Evolutionary conservation across 176 grass and related monocot genomes (phyloP).

Genomic region (Triticum turgidum): DNA sequence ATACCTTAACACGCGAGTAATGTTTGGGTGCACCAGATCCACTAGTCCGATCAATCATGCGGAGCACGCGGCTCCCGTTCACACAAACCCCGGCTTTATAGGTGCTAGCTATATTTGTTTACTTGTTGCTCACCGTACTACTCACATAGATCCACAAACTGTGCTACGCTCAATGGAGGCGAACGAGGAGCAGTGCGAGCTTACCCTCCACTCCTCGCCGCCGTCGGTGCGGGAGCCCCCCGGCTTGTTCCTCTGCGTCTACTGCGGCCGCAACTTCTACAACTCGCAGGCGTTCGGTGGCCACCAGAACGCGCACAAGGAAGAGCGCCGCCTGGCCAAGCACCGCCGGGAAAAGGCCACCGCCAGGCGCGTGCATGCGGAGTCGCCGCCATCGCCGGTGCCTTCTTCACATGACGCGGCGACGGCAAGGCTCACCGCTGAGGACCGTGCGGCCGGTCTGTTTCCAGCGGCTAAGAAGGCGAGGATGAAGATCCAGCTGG

Average conservation of each 20-base stretch:
- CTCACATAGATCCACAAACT: not conserved
- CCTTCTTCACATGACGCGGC: not conserved
- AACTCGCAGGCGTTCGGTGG: slow-evolving; percentile 92
- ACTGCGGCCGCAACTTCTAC: slow-evolving; percentile 49
- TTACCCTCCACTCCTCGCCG: slow-evolving; percentile 42
- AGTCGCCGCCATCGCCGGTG: not conserved
- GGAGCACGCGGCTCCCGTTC: not conserved
- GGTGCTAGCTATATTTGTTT: slow-evolving; percentile 5
- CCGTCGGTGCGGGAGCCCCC: slow-evolving; percentile 39
- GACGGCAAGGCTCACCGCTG: too few species aligned
- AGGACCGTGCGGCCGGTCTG: not conserved
- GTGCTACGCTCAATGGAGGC: slow-evolving; percentile 28
- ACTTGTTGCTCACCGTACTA: not conserved
- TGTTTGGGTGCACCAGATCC: too few species aligned
- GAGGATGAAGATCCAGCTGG: not conserved
- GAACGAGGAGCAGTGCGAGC: slow-evolving; percentile 20
- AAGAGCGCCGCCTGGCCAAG: slow-evolving; percentile 71
- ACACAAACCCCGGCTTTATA: not conserved
- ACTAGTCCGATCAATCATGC: not conserved
- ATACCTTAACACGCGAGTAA: too few species aligned
- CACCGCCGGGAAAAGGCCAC: slow-evolving; percentile 40
- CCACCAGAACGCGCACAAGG: slow-evolving; percentile 97
- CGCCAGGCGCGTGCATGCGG: slow-evolving; percentile 15
- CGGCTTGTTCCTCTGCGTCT: slow-evolving; percentile 68
- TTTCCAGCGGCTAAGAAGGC: slow-evolving; percentile 7